Conservation (phyloP, 2,329 filamentous ascomycete genomes). For the Calycina herbarum region DNA sequence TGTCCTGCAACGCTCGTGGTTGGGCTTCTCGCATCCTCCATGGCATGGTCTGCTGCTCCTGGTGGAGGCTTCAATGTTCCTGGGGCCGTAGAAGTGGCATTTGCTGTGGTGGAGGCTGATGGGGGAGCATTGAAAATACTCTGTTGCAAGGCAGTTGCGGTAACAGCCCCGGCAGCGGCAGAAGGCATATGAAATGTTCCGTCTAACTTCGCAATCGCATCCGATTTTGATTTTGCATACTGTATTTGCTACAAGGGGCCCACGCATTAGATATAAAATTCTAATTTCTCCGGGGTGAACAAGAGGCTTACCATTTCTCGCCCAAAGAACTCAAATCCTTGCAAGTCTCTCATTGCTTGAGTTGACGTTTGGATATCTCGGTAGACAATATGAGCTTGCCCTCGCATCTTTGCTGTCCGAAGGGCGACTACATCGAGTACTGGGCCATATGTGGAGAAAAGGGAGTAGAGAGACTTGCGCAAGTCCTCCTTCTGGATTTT, state of each 20-base stretch:
- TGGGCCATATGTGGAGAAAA: slow-evolving; percentile 91
- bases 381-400: slow-evolving; percentile 91
- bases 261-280: neutral
- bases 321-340: slow-evolving; percentile 84
- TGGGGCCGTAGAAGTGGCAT: slow-evolving; percentile 38
- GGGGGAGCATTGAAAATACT: slow-evolving; percentile 76
- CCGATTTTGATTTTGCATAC: slow-evolving; percentile 87
- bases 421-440: slow-evolving; percentile 90
- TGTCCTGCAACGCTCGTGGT: slow-evolving; percentile 55
- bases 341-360: slow-evolving; percentile 85
- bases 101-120: slow-evolving; percentile 45
- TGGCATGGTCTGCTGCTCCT: slow-evolving; percentile 46
- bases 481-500: slow-evolving; percentile 90
- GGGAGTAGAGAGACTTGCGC: slow-evolving; percentile 82
- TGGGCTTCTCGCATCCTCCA: slow-evolving; percentile 52
- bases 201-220: slow-evolving; percentile 86
- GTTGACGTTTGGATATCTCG: slow-evolving; percentile 88
- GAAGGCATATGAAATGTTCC: slow-evolving; percentile 78
- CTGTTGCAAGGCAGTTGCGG: slow-evolving; percentile 73
- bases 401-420: slow-evolving; percentile 89
- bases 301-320: slow-evolving; percentile 69
- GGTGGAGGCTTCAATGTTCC: slow-evolving; percentile 48
- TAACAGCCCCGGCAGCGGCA: slow-evolving; percentile 53
- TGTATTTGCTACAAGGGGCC: slow-evolving; percentile 68
- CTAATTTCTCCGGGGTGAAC: neutral